These are phyloP conservation scores for Monosporascus sp. DNA, from an alignment of 2,329 filamentous ascomycete genomes.

Conservation along the genomic window DNA sequence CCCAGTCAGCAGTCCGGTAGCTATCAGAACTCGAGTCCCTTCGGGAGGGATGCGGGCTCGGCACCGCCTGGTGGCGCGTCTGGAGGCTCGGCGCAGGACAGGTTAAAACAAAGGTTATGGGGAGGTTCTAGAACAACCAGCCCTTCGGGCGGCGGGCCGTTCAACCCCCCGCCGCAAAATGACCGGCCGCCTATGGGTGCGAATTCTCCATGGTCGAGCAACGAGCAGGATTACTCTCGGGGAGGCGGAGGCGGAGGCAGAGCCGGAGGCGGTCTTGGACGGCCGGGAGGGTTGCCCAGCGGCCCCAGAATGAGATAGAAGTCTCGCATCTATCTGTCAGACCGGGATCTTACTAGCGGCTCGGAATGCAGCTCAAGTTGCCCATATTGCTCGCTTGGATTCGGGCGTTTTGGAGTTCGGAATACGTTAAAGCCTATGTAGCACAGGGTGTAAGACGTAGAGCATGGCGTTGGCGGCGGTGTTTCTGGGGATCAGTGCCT, in stretches of 20 bases:
- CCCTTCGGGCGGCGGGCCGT: constrained; percentile 43
- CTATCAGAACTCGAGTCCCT: constrained; percentile 53
- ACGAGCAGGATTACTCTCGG: background rate
- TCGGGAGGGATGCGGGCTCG: constrained; percentile 27
- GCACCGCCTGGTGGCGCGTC: constrained; percentile 28
- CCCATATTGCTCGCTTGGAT: background rate
- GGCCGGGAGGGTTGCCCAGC: constrained; percentile 2
- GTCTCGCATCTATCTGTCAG: no score
- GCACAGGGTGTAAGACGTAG: background rate
- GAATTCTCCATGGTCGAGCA: background rate
- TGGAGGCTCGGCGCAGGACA: constrained; percentile 67
- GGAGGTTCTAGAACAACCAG: constrained; percentile 56
- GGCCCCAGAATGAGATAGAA: background rate
- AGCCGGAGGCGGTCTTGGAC: background rate
- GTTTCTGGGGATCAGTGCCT: background rate
- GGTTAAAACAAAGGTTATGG: constrained; percentile 76
- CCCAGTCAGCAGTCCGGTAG: constrained; percentile 71
- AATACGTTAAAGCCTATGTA: background rate
- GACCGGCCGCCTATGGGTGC: constrained; percentile 15
- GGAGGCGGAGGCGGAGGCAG: background rate
- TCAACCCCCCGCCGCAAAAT: constrained; percentile 35
- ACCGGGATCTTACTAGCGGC: no score
- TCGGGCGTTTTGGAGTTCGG: background rate
- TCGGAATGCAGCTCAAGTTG: no score
- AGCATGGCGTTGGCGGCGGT: background rate